phyloP scores from a whole-genome alignment of 192 early-diverging fungal species.

The Physocladia obscura region DNA sequence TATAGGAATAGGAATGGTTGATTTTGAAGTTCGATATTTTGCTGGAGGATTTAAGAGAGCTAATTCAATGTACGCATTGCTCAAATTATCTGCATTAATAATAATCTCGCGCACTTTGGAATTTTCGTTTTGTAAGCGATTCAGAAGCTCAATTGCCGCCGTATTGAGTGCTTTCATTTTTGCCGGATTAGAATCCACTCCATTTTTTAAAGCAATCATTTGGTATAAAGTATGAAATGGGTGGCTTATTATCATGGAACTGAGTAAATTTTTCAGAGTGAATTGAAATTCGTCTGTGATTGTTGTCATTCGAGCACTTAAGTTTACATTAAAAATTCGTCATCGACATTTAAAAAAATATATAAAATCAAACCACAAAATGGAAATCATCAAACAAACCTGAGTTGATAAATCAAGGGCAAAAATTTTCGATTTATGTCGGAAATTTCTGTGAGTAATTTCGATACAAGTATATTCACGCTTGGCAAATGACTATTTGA shows the following conservation, averaged over 20 bases:
- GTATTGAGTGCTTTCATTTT: conserved; percentile 13
- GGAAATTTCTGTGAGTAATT: conserved; percentile 22
- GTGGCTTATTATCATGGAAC: conserved; percentile 36
- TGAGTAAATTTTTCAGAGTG: conserved; percentile 27
- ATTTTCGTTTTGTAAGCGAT: conserved; percentile 18
- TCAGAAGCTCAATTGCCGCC: conserved; percentile 30
- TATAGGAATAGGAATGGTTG: conserved; percentile 6
- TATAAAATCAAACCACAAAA: conserved; percentile 49
- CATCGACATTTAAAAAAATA: background rate
- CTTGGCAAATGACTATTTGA: conserved; percentile 29
- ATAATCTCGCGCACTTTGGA: conserved; percentile 31
- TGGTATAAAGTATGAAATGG: conserved; percentile 49
- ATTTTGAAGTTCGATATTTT: background rate
- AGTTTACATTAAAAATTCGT: background rate
- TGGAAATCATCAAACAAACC: conserved; percentile 35
- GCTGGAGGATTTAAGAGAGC: conserved; percentile 21
- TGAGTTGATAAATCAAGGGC: conserved; percentile 27
- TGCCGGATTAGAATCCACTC: conserved; percentile 2
- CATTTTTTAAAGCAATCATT: conserved; percentile 53
- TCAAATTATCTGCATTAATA: conserved; percentile 34
- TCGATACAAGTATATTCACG: conserved; percentile 29
- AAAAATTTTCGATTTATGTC: conserved; percentile 17
- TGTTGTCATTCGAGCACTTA: conserved; percentile 38
- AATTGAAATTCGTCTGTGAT: conserved; percentile 35
- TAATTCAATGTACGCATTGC: conserved; percentile 49